Evolutionary conservation across 352 stramenopile genomes (phyloP), one percentile per base, ranked within the genome.

Genomic region (Globisporangium cystogenes): DNA sequence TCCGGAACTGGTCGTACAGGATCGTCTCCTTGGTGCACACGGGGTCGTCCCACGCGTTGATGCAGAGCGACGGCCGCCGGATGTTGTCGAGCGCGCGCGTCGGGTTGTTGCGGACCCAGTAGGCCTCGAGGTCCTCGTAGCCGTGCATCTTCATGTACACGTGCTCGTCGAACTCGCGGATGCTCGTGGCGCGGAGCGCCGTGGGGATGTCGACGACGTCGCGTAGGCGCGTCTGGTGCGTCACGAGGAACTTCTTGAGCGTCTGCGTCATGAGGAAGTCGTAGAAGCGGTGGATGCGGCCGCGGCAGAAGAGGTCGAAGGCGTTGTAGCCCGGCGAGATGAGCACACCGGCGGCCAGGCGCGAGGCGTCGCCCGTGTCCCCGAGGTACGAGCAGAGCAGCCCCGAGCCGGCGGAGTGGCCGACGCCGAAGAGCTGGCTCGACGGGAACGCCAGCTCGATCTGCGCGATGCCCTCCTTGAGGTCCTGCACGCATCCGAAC

Each of bases 61-160:
- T 77, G 31, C 75, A 87, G 8, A 93, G 58, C 48, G 87, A 47
- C 1, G 82, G 82, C 20, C 77, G 74, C 31, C 58, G 59, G 41
- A 93, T 68, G 70, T 48, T 14, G 86, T 59, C 11, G 75, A 60
- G 33, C n/a, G n/a, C n/a, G n/a, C 76, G 79, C 74, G 90, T 87
- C 20, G 82, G 82, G 63, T 93, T 83, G 64, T 93, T 93, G 20
- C 75, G 41, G 18, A 55, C 46, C 82, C 82, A 93, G 55, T 90
- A 93, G 12, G 62, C 41, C 48, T 86, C 76, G 6, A 90, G 41
- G 52, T 85, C 67, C 3, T 57, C 53, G 53, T 88, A 90, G 5
- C 79, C 82, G 59, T 93, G 75, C 65, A 93, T 82, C 40, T 74
- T 82, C 67, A 87, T 86, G 71, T 82, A 93, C 53, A 93, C 79